phyloP scores from a whole-genome alignment of 148 eudicot species.

The Cornus suecica region DNA sequence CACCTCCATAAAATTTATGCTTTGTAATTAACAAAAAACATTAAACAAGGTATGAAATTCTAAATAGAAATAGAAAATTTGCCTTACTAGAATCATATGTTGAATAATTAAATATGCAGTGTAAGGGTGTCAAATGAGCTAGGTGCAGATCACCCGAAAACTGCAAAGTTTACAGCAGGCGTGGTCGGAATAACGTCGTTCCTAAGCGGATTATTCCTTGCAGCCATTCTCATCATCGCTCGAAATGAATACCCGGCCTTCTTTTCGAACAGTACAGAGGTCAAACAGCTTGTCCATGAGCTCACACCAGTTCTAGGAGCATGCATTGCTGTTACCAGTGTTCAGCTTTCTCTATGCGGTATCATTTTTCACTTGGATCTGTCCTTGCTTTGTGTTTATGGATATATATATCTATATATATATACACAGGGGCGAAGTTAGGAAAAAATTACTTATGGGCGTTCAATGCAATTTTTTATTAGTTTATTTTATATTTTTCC shows the following conservation, averaged over 20 bases:
- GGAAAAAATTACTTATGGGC: too few relatives aligned
- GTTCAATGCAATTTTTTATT: too few relatives aligned
- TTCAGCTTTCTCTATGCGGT: slow-evolving; percentile 36
- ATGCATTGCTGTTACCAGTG: slow-evolving; percentile 29
- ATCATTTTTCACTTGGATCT: not conserved
- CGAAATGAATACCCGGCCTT: slow-evolving; percentile 26
- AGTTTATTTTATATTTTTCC: too few relatives aligned
- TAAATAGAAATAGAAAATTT: too few relatives aligned
- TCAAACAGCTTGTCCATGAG: slow-evolving; percentile 22
- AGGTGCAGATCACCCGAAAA: slow-evolving; percentile 43
- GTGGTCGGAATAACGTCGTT: slow-evolving; percentile 27
- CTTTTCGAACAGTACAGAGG: slow-evolving; percentile 22
- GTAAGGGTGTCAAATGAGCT: slow-evolving; percentile 50
- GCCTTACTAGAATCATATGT: too few relatives aligned
- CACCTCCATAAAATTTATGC: too few relatives aligned
- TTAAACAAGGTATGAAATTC: too few relatives aligned
- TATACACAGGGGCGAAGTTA: too few relatives aligned
- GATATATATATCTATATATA: too few relatives aligned
- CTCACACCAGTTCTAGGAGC: slow-evolving; percentile 33
- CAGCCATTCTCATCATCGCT: slow-evolving; percentile 20
- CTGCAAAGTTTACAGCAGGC: slow-evolving; percentile 37
- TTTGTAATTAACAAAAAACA: too few relatives aligned
- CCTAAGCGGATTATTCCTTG: slow-evolving; percentile 18
- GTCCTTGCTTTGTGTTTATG: too few relatives aligned
- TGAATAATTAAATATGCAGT: slow-evolving; percentile 14